Base-by-base conservation (phyloP, 176 grass and related monocot genomes). In the Oryza officinalis region DNA sequence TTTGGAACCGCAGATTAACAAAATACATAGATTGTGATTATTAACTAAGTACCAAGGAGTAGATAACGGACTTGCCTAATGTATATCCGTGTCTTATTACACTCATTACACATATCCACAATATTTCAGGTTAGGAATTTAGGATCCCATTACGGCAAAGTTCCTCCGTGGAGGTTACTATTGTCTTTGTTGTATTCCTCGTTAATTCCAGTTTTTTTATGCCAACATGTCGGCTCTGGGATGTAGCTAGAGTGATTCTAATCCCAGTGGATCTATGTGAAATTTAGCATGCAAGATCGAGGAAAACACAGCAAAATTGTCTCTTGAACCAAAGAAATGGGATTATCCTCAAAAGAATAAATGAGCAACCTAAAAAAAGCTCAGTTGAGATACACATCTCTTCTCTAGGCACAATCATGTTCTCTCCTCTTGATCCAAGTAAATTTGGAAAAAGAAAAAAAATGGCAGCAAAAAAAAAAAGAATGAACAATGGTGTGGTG, bases 391-490 rank as follows among this genome's bases (percentile, higher is more conserved):
- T 61, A 4, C 47, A 35, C 3, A 54, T 69, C 52, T 52, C 65
- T 75, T 76, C 2, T 13, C 11, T 30, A 46, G 77, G 63, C 72
- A 91, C 70, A 61, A 83, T 85, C 76, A 66, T 44, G 72, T 80
- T 69, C 87, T 80, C 74, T 72, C 83, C 78, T 76, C 45, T 8
- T 14, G 27, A 46, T 90, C 64, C 32, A 86, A 38, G 30, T n/a
- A 76, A 46, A 18, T 27, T 13, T 2, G 46, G 31, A 37, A 17
- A 46, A 47, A 47, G 13, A 1, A 77, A 41, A 65, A 77, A 27
- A 67, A 60, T 44, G 60, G 30, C 20, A 27, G 50, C 3, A 80
- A 15, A 5, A 71, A 65, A 67, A 69, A 41, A 47, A 44, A 32
- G 46, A 85, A 54, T 9, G 20, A 44, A 18, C 40, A 41, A 41